These are phyloP conservation scores for Lasiodiplodia hormozganensis DNA, from an alignment of 2,329 filamentous ascomycete species.

Conservation along the genomic window DNA sequence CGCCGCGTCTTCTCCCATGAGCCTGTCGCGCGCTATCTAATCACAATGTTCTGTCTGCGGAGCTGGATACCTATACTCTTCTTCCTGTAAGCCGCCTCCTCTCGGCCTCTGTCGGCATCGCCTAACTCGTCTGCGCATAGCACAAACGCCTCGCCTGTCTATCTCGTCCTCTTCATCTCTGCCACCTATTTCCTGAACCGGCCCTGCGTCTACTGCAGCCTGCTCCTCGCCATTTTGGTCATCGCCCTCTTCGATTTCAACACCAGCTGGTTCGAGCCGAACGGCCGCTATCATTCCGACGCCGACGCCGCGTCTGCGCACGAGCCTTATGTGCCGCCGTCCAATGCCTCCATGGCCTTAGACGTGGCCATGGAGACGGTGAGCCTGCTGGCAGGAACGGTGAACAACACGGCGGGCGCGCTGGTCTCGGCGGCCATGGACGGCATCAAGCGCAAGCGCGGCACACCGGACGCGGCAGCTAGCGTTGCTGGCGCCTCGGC, in stretches of 20 bases:
- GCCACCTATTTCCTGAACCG: constrained; percentile 96
- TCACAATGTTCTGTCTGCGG: constrained; percentile 70
- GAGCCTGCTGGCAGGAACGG: constrained; percentile 49
- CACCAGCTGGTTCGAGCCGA: constrained; percentile 86
- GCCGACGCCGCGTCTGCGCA: not conserved
- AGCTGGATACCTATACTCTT: constrained; percentile 61
- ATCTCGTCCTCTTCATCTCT: constrained; percentile 66
- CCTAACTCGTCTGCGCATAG: constrained; percentile 40
- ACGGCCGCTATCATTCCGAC: constrained; percentile 37
- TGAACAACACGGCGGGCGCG: constrained; percentile 74
- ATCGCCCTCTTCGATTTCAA: constrained; percentile 93
- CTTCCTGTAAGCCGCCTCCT: constrained; percentile 55
- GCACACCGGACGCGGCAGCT: constrained; percentile 31
- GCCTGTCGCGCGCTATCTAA: constrained; percentile 16
- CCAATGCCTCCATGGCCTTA: constrained; percentile 39
- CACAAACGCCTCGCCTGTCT: constrained; percentile 57
- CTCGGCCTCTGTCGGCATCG: not conserved
- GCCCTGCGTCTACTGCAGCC: constrained; percentile 96
- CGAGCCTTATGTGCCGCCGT: constrained; percentile 34
- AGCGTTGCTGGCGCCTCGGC: not conserved
- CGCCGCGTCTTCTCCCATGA: not conserved
- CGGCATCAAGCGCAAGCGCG: constrained; percentile 54
- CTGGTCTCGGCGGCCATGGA: constrained; percentile 72
- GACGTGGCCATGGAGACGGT: constrained; percentile 42
- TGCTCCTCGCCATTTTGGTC: constrained; percentile 94